These are phyloP conservation scores for Bruguiera gymnorhiza DNA, from an alignment of 345 rosid genomes.

Conservation along the genomic window DNA sequence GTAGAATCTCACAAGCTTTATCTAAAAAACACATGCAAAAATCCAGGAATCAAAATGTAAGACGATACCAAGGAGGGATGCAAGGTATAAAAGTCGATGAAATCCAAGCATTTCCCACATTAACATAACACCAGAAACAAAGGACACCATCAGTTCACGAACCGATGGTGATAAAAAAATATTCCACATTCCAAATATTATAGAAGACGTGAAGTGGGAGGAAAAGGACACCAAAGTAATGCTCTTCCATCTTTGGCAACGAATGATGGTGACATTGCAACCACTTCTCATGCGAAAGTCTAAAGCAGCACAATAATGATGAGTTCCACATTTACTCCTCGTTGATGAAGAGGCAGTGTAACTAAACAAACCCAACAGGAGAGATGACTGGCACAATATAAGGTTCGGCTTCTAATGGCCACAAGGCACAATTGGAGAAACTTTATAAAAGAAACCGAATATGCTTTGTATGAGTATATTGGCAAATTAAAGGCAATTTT, in stretches of 20 bases:
- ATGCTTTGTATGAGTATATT: too few species aligned
- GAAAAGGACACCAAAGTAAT: conserved; percentile 27
- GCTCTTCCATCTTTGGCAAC: conserved; percentile 28
- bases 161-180: conserved; percentile 21
- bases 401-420: conserved; percentile 13
- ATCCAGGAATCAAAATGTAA: background rate
- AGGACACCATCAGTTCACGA: conserved; percentile 22
- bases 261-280: conserved; percentile 46
- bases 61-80: background rate
- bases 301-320: conserved; percentile 41
- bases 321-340: conserved; percentile 28
- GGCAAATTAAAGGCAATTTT: too few species aligned
- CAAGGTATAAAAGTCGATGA: background rate
- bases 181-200: conserved; percentile 25
- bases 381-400: conserved; percentile 9
- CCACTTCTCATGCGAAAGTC: conserved; percentile 42
- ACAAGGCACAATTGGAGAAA: conserved; percentile 1
- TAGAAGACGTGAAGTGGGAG: conserved; percentile 19
- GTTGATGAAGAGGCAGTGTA: conserved; percentile 25
- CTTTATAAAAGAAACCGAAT: background rate
- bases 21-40: conserved; percentile 5
- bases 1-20: too few species aligned
- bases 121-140: conserved; percentile 18
- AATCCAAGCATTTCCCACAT: conserved; percentile 14
- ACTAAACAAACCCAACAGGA: conserved; percentile 25